A percentile compares a stretch with the other conserved stretches of the same genome.
Evolutionary conservation across 2,329 filamentous ascomycete species (phyloP).

Genomic region (Diatrype stigma): DNA sequence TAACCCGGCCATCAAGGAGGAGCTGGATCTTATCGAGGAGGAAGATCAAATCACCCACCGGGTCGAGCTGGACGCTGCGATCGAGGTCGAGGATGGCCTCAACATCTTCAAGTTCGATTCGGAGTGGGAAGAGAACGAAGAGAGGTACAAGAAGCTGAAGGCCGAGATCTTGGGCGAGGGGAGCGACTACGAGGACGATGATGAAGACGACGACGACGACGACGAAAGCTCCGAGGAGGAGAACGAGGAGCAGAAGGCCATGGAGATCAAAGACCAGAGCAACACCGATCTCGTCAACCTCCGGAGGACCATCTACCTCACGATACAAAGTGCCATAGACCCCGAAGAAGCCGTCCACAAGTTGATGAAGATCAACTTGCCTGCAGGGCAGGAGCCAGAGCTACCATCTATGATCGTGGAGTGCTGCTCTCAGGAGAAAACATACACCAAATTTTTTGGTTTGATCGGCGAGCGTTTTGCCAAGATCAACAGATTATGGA

Average conservation of each 20-base stretch:
- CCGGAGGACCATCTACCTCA: conserved; percentile 91
- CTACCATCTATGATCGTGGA: conserved; percentile 96
- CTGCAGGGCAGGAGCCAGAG: conserved; percentile 80
- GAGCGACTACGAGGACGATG: conserved; percentile 75
- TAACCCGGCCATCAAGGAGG: conserved; percentile 83
- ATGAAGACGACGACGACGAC: conserved; percentile 55
- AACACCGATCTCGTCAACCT: conserved; percentile 95
- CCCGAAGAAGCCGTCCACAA: conserved; percentile 98
- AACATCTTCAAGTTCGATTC: conserved; percentile 96
- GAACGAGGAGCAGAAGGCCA: conserved; percentile 70
- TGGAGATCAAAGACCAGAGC: conserved; percentile 97
- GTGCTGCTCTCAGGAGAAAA: conserved; percentile 93
- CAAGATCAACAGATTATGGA: conserved; percentile 94
- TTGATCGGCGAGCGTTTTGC: conserved; percentile 91
- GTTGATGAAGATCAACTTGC: conserved; percentile 88
- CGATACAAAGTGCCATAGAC: conserved; percentile 93
- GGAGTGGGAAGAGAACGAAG: conserved; percentile 87
- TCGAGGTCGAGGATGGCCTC: conserved; percentile 79
- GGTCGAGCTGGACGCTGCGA: conserved; percentile 74
- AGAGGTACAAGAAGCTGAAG: conserved; percentile 83
- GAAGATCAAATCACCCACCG: conserved; percentile 96
- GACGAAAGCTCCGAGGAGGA: conserved; percentile 72
- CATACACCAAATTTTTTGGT: conserved; percentile 96
- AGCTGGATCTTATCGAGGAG: conserved; percentile 92
- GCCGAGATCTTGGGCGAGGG: conserved; percentile 91